Base-by-base conservation (phyloP, 805 yeast genomes). In the Sungouiella thailandica region DNA sequence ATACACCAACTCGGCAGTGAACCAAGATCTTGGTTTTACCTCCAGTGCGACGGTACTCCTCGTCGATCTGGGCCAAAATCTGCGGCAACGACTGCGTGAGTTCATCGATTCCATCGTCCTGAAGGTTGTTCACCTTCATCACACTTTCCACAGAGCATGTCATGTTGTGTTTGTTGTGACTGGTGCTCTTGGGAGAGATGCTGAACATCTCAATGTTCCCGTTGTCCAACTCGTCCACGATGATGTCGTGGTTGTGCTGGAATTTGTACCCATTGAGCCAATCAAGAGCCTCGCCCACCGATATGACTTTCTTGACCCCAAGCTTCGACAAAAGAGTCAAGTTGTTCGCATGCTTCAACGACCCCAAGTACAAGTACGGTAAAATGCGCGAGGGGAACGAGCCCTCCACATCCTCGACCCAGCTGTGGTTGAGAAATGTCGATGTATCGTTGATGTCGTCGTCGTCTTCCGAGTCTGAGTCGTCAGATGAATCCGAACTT, bases 1-100 rank as follows among this genome's bases (percentile, higher is more conserved):
- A 85, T 3, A 90, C 97, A 0, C 97, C 97, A 30, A 87, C 97
- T 52, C 95, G 83, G 50, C 97, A 90, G 56, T 90, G 97, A 8
- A 90, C 89, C 40, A 90, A 65, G 13, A 65, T 62, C 44, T 55
- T 46, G 15, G 47, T 39, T 9, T 28, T 25, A 1, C 44, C 46
- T 9, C 31, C 27, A 5, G 40, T 29, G 10, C 18, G 26, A 5
- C 31, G 28, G 25, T 38, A 32, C 16, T 42, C 49, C 4, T 32
- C 72, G 34, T 84, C 82, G 32, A 88, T 74, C 50, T 78, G 85
- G 2, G 72, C 63, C 25, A 90, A 62, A 15, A 89, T 79, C 25
- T 70, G 69, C 10, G 79, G 76, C 28, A 89, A 63, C 3, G 82
- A 72, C 23, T 62, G 60, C 0, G 82, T 68, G 31, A 89, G 61